Evolutionary conservation across 2,329 filamentous ascomycete genomes (phyloP), one percentile per base, ranked within the genome.

Genomic region (Penicillium sp.): DNA sequence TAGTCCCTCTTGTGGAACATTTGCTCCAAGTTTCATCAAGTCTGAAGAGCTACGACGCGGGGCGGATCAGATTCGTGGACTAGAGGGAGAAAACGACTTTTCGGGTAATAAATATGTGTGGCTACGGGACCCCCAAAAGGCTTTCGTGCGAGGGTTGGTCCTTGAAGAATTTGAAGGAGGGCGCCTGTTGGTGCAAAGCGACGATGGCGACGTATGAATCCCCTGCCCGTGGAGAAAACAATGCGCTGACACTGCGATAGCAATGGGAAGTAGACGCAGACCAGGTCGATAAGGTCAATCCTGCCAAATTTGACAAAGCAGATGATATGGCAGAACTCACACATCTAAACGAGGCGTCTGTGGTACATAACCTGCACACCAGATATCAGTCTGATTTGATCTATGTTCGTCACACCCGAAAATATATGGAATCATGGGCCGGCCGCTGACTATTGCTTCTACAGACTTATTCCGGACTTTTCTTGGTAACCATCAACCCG

Each of bases 281-380:
- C 66, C 88, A 86, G 65, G 91, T 97, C 63, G 95, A 99, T 80
- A 97, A 97, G 76, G 95, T 99, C 78, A 99, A 99, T 75, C 94
- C 94, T 43, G 93, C 93, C 68, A 99, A 99, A 73, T 99, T 99
- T 77, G 94, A 99, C 82, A 99, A 97, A 76, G 93, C 93, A 61
- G 91, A 95, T 77, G 95, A 99, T 74, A 99, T 99, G 94, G 94
- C 95, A 23, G 94, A 99, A 73, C 82, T 99, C 68, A 99, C 94
- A 6, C 94, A 99, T 74, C 79, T 99, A 60, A 99, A 99, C 75
- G 94, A 99, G 76, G 90, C 93, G 19, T 97, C 94, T 0, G 94
- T 99, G 47, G 92, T 99, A 47, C 92, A 99, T 77, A 99, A 99
- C 70, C 82, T 99, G 53, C 89, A 96, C 64, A 93, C 90, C 80